Conservation (phyloP, 257 asterid species). For the Nicotiana undulata region DNA sequence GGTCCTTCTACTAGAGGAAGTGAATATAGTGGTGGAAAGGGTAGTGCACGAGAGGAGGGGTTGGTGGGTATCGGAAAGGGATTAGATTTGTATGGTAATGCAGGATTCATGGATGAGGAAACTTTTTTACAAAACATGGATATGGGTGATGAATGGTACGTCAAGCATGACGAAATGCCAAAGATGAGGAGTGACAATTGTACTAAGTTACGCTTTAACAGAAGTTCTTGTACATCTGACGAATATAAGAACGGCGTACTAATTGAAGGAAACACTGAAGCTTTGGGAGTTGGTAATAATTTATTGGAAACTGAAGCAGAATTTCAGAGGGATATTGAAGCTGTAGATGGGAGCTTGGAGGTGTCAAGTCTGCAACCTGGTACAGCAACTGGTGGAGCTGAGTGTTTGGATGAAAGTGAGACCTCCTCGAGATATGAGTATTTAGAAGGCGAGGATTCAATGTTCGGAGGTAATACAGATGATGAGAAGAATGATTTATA, state of each 20-base stretch:
- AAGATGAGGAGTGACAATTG: not conserved
- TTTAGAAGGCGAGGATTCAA: slow-evolving; percentile 78
- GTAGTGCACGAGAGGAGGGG: slow-evolving; percentile 1
- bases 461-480: slow-evolving; percentile 69
- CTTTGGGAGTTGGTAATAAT: slow-evolving; percentile 4
- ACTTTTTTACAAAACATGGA: slow-evolving; percentile 26
- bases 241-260: slow-evolving; percentile 11
- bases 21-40: slow-evolving; percentile 24
- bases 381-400: slow-evolving; percentile 23
- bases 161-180: slow-evolving; percentile 20
- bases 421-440: slow-evolving; percentile 43
- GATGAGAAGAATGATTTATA: slow-evolving; percentile 37
- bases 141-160: slow-evolving; percentile 19
- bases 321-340: slow-evolving; percentile 5
- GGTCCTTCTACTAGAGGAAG: slow-evolving; percentile 15
- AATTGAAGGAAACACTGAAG: not conserved
- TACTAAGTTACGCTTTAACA: not conserved
- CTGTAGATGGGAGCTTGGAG: slow-evolving; percentile 11
- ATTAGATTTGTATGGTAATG: slow-evolving; percentile 18
- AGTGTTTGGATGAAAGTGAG: slow-evolving; percentile 41
- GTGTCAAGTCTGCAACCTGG: slow-evolving; percentile 6
- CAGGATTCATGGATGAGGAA: slow-evolving; percentile 12
- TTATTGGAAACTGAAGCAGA: not conserved
- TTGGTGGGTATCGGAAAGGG: not conserved
- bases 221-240: not conserved